Conservation (phyloP, 441 rosid species). For the Adansonia rubrostipa region DNA sequence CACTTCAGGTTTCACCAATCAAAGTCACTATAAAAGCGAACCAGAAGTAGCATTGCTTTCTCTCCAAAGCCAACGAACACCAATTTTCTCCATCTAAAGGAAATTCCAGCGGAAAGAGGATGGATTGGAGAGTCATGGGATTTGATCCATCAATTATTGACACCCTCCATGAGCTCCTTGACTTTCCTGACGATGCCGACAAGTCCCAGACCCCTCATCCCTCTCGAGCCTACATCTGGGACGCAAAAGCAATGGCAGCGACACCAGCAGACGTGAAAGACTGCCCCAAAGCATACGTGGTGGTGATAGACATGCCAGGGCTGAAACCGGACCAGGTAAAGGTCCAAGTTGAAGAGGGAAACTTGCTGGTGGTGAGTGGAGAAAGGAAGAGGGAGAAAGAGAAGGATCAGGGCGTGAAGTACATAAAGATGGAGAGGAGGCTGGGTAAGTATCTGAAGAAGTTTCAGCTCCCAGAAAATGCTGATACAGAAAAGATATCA, state of each 20-base stretch:
- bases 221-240: constrained; percentile 17
- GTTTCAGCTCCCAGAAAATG: constrained; percentile 76
- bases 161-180: constrained; percentile 18
- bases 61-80: too few species aligned
- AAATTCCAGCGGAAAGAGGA: not conserved
- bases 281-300: constrained; percentile 31
- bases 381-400: constrained; percentile 44
- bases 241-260: constrained; percentile 16
- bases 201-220: constrained; percentile 2
- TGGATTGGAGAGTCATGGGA: not conserved
- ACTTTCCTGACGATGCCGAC: constrained; percentile 6
- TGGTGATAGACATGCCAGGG: constrained; percentile 68
- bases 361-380: constrained; percentile 40
- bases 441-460: constrained; percentile 79
- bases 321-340: constrained; percentile 47
- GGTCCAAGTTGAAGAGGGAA: constrained; percentile 50
- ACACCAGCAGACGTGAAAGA: constrained; percentile 19
- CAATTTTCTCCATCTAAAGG: not conserved
- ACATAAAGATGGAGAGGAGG: constrained; percentile 79
- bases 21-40: not conserved
- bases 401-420: constrained; percentile 48
- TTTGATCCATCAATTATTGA: not conserved
- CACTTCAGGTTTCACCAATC: not conserved
- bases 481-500: constrained; percentile 55
- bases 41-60: not conserved